These are phyloP conservation scores for Volvox africanus DNA, from an alignment of 139 green algal species.

Conservation along the genomic window DNA sequence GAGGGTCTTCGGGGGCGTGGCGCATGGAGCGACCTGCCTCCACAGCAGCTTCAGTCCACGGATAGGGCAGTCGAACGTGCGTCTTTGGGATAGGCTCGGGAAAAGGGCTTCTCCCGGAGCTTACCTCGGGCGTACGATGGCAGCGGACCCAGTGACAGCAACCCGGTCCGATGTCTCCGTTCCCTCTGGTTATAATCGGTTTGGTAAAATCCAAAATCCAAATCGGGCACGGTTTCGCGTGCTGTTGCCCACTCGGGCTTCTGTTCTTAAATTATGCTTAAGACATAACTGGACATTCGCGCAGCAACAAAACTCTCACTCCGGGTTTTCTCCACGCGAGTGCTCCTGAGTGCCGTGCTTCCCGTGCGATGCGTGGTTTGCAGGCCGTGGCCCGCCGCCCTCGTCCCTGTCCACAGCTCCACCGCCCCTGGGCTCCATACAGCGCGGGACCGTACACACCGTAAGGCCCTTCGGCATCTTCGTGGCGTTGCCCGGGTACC, in stretches of 20 bases:
- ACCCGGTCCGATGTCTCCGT: background rate
- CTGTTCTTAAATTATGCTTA: background rate
- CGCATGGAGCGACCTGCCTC: constrained; percentile 5
- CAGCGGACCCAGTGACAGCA: background rate
- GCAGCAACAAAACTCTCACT: background rate
- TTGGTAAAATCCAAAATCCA: background rate
- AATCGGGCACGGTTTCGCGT: background rate
- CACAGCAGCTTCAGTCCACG: background rate
- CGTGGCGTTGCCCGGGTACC: constrained; percentile 60
- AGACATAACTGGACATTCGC: background rate
- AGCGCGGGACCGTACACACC: constrained; percentile 61
- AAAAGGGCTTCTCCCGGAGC: background rate
- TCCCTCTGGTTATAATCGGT: background rate
- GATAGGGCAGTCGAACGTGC: background rate
- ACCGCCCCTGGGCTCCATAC: constrained; percentile 57
- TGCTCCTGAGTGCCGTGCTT: background rate
- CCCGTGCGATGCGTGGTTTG: background rate
- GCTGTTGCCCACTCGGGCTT: background rate
- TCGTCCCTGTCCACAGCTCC: constrained; percentile 21
- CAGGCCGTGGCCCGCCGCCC: background rate
- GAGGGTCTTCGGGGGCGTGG: no score
- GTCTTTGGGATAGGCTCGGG: background rate
- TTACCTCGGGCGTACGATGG: background rate
- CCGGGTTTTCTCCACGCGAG: background rate
- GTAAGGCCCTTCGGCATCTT: constrained; percentile 76